Evolutionary conservation across 306 rosid genomes (phyloP), one percentile per base, ranked within the genome.

Genomic region (Ziziphus jujuba): DNA sequence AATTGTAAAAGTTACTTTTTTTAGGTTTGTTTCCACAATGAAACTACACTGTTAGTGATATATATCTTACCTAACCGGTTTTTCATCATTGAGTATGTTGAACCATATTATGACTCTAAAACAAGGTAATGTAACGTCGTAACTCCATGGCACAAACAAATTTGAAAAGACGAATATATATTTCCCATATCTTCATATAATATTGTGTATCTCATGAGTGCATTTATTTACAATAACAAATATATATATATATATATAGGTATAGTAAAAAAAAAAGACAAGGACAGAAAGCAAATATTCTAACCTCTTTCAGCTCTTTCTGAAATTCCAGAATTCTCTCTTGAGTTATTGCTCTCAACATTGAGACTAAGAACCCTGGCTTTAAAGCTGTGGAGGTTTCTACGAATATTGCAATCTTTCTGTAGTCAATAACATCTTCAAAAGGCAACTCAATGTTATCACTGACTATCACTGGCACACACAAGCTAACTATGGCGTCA

Each of bases 401-500:
- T 11, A 90, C 87, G 77, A 93, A 93, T 48, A 93, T 71, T 6
- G 96, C 96, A 78, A 84, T 81, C 84, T 85, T 93, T 65, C 80
- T 79, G 76, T 90, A 93, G 81, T 93, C 96, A 76, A 93, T 73
- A 12, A 85, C 89, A 70, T 88, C 96, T 83, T 93, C 99, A 61
- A 93, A 93, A 15, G 99, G 97, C 72, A 93, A 74, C 87, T 90
- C 99, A 70, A 93, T 88, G 45, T 56, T 76, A 75, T 93, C 90
- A 21, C 99, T 93, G 53, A 85, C 66, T 61, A 93, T 84, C 67
- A 93, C 99, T 17, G 99, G 99, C 45, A 93, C 60, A 40, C 99
- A 93, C 84, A 90, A 75, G 83, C 99, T 90, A 58, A 93, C 96
- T 57, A 93, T 84, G 58, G 99, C 89, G 76, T 93, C 99, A 69